Evolutionary conservation across 208 protist genomes (phyloP), one percentile per base, ranked within the genome.

Genomic region (Crithidia expoeki): DNA sequence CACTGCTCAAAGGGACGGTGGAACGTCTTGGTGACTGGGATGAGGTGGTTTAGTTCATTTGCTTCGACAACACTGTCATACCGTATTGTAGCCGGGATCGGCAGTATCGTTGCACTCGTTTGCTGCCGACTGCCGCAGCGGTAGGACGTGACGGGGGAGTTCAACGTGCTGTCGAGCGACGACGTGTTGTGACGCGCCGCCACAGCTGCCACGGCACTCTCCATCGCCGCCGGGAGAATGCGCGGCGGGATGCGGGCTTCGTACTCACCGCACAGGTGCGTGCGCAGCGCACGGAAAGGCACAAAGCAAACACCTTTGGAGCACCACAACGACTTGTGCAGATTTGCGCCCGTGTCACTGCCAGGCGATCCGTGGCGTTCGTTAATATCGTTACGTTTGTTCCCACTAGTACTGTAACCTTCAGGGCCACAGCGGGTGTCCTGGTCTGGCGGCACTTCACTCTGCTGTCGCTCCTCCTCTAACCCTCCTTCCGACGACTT

Each of bases 1-100:
- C 92, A 96, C 47, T 74, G 74, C 77, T 94, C 89, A 76, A 94
- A 95, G 0, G 92, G 92, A 0, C 87, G 86, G 19, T 70, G 69
- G 53, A 94, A 85, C 0, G 62, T 14, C 69, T 92, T 92, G 27
- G 62, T 38, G 6, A 90, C 72, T 12, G 88, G 90, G 25, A 44
- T 55, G 27, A 62, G 61, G 46, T 81, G 76, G 0, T 67, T 47
- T 61, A 93, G 68, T 71, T 95, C 90, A 56, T 94, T 72, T 5
- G 76, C 61, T 36, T 89, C 85, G 1, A 93, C 80, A 58, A 83
- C 76, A 72, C 88, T 94, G 9, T 83, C 64, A 47, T 87, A 86
- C 33, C 83, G 87, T 46, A 86, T 36, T 32, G 72, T 72, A 21
- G 36, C 74, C 62, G 58, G 77, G 42, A 55, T 66, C 60, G 58